Conservation (phyloP, 2,329 filamentous ascomycete genomes). For the Trichoderma aggressivum region DNA sequence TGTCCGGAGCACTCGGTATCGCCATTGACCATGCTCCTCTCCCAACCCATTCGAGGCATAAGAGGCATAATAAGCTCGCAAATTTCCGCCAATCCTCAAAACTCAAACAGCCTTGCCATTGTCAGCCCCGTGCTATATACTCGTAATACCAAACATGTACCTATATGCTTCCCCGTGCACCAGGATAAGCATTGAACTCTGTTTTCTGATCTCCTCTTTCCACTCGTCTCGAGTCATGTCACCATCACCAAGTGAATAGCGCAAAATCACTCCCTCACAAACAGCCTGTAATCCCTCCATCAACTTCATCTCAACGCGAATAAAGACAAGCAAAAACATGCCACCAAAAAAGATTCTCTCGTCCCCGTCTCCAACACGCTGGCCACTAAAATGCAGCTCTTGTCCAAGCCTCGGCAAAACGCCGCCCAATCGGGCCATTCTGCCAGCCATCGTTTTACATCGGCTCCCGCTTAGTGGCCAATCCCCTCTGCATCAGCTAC, state of each 20-base stretch:
- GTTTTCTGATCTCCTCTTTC: background rate
- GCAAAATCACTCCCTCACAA: background rate
- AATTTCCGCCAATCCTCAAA: background rate
- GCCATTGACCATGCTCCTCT: background rate
- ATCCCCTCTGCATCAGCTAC: background rate
- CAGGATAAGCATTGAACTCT: background rate
- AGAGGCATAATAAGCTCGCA: background rate
- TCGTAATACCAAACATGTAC: too few species aligned
- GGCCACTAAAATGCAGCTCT: background rate
- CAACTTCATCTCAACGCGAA: background rate
- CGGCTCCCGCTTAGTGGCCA: background rate
- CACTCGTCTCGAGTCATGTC: background rate
- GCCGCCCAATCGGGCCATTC: background rate
- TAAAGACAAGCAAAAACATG: background rate
- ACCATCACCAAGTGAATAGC: background rate
- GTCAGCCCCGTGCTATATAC: background rate
- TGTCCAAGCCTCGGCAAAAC: background rate
- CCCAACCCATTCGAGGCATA: background rate
- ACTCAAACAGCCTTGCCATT: background rate
- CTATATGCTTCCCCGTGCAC: background rate
- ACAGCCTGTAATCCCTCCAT: background rate
- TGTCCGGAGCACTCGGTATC: background rate
- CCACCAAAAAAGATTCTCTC: background rate
- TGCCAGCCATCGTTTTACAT: background rate
- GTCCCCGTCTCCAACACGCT: background rate